These are phyloP conservation scores for Talaromyces sp. DNA, from an alignment of 2,329 filamentous ascomycete genomes.

Conservation along the genomic window DNA sequence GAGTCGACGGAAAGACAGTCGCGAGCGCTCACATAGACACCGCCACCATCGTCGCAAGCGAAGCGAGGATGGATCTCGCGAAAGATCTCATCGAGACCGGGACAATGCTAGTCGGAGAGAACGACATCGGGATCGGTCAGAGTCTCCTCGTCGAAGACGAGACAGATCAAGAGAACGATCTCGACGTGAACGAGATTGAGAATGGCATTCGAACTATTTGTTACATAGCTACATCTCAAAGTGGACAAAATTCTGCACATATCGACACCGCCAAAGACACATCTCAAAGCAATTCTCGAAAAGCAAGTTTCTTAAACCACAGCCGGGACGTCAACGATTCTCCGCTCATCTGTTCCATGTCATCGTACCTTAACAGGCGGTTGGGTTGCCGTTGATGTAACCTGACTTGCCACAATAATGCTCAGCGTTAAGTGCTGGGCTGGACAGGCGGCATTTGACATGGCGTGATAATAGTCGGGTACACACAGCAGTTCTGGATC, in stretches of 20 bases:
- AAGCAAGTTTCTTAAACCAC: neutral
- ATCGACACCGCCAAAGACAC: slow-evolving; percentile 1
- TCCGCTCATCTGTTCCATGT: neutral
- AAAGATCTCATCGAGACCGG: slow-evolving; percentile 30
- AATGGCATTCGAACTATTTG: neutral
- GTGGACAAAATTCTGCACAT: slow-evolving; percentile 1
- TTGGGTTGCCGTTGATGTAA: neutral
- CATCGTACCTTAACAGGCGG: neutral
- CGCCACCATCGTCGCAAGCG: slow-evolving; percentile 37
- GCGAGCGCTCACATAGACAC: slow-evolving; percentile 43
- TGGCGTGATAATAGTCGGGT: neutral
- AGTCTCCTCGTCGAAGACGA: slow-evolving; percentile 11
- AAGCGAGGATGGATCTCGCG: slow-evolving; percentile 31
- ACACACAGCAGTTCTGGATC: slow-evolving; percentile 16
- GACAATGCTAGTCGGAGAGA: slow-evolving; percentile 24
- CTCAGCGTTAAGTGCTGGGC: neutral
- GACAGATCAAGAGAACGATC: slow-evolving; percentile 22
- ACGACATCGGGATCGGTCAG: slow-evolving; percentile 18
- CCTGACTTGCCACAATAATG: neutral
- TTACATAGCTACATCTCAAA: neutral
- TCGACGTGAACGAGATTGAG: slow-evolving; percentile 27
- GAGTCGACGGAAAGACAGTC: slow-evolving; percentile 29
- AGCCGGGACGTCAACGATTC: slow-evolving; percentile 17
- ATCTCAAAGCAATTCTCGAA: neutral
- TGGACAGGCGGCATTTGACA: neutral